Conservation (phyloP, 768 basidiomycete species). For the Cubamyces lactineus region DNA sequence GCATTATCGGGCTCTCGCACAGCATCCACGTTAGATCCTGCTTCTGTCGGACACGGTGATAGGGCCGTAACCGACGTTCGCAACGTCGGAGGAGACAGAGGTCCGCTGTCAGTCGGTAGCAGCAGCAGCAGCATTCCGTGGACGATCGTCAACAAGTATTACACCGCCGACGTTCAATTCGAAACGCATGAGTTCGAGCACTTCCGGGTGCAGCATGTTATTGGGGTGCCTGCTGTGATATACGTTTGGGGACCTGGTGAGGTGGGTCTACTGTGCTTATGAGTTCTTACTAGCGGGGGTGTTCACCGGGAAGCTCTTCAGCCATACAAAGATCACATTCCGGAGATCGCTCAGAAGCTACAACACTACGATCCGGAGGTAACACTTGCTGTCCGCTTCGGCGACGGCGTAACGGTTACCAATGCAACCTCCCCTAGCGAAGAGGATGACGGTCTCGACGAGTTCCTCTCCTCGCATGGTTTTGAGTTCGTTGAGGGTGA, state of each 20-base stretch:
- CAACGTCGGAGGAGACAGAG: constrained; percentile 1
- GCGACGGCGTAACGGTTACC: constrained; percentile 27
- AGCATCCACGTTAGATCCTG: not conserved
- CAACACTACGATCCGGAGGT: constrained; percentile 68
- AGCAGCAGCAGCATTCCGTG: constrained; percentile 54
- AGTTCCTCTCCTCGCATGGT: constrained; percentile 65
- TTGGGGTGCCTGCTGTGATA: constrained; percentile 67
- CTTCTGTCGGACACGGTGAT: not conserved
- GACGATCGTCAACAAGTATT: constrained; percentile 83
- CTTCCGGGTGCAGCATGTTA: constrained; percentile 45
- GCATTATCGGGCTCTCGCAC: constrained; percentile 19
- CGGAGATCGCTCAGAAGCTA: constrained; percentile 51
- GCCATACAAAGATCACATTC: constrained; percentile 62
- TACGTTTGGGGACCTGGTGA: constrained; percentile 72
- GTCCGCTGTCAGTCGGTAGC: constrained; percentile 11
- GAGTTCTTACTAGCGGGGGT: not conserved
- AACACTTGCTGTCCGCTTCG: constrained; percentile 64
- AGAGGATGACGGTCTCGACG: constrained; percentile 62
- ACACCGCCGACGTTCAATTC: constrained; percentile 77
- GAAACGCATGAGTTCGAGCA: constrained; percentile 50
- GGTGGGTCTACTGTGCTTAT: constrained; percentile 44
- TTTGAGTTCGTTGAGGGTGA: constrained; percentile 78
- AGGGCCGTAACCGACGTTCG: not conserved
- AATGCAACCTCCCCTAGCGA: constrained; percentile 26
- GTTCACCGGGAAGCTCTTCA: constrained; percentile 28